Base-by-base conservation (phyloP, 805 yeast species). In the Babjeviella inositovora region DNA sequence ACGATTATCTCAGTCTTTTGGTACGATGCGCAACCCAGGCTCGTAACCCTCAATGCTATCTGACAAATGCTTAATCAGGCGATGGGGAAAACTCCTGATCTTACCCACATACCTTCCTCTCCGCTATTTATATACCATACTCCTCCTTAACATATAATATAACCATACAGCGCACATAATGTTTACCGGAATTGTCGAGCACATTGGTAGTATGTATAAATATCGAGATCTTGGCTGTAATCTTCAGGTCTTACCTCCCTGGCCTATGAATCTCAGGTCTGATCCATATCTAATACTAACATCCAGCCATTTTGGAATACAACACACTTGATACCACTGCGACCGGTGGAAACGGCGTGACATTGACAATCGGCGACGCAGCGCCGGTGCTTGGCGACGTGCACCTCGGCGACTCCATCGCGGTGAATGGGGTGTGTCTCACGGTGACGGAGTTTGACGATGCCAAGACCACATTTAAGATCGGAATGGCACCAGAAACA, bases 141-240 rank as follows among this genome's bases (percentile, higher is more conserved):
- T n/a, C n/a, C n/a, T n/a, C n/a, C n/a, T n/a, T n/a, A n/a, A n/a
- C n/a, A n/a, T n/a, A n/a, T n/a, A 10, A 19, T 19, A 19, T 19
- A 7, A 8, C 10, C 23, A 11, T 10, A 21, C 10, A 21, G n/a
- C 10, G 22, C 8, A 9, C 4, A 33, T 15, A 22, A 85, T 87
- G 98, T 87, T 87, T 38, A 87, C 98, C 0, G 98, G 98, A 15
- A 69, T 87, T 21, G 92, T 87, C 4, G 98, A 87, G 43, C 57
- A 57, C 17, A 69, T 84, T 14, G 97, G 95, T 7, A 58, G 68
- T 28, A 40, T 33, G 35, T 31, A 25, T 11, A 35, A 32, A 13
- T 34, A 34, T n/a, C 21, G 30, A 30, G 13, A 29, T 10, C 9
- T 7, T 7, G 19, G 8, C 16, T 17, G 9, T 2, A 2, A 11